A percentile compares a stretch with the other conserved stretches of the same genome.
Evolutionary conservation across 2,329 filamentous ascomycete species (phyloP).

Genomic region (Aspergillus sp.): DNA sequence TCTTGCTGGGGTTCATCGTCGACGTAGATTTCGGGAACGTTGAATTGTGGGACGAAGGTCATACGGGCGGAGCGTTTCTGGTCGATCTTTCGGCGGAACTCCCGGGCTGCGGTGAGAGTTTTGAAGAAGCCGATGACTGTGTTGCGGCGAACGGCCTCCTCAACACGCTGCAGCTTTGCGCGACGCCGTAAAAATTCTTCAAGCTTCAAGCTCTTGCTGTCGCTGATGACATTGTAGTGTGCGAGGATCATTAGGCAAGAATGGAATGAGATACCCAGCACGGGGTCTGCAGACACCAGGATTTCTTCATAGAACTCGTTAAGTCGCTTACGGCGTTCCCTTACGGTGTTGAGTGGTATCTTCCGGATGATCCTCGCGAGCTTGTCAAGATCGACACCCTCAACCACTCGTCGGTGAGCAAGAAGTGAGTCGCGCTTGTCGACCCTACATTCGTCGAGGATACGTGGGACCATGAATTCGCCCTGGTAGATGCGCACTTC

Average conservation of each 20-base stretch:
- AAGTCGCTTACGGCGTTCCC: conserved; percentile 74
- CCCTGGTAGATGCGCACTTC: conserved; percentile 96
- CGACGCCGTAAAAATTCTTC: conserved; percentile 93
- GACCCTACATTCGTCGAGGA: conserved; percentile 80
- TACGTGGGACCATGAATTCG: conserved; percentile 82
- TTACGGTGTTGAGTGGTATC: conserved; percentile 77
- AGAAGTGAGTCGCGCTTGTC: conserved; percentile 54
- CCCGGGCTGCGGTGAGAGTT: conserved; percentile 82
- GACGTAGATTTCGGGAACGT: conserved; percentile 86
- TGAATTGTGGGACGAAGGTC: conserved; percentile 76
- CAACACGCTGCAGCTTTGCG: conserved; percentile 86
- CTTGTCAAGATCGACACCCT: conserved; percentile 72
- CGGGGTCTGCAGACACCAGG: conserved; percentile 86
- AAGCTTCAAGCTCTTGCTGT: conserved; percentile 91
- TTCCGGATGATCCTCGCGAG: conserved; percentile 73
- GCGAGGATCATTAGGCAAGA: conserved; percentile 92
- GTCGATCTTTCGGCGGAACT: conserved; percentile 77
- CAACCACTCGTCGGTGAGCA: conserved; percentile 45
- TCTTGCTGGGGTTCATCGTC: conserved; percentile 69
- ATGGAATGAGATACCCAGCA: conserved; percentile 88
- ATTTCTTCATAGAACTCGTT: conserved; percentile 98
- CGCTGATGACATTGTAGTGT: conserved; percentile 98
- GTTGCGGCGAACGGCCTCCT: conserved; percentile 89
- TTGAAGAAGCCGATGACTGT: conserved; percentile 95
- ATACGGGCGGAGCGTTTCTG: conserved; percentile 75